Evolutionary conservation across 2,329 filamentous ascomycete species (phyloP).

Genomic region (Bisporella sp.): DNA sequence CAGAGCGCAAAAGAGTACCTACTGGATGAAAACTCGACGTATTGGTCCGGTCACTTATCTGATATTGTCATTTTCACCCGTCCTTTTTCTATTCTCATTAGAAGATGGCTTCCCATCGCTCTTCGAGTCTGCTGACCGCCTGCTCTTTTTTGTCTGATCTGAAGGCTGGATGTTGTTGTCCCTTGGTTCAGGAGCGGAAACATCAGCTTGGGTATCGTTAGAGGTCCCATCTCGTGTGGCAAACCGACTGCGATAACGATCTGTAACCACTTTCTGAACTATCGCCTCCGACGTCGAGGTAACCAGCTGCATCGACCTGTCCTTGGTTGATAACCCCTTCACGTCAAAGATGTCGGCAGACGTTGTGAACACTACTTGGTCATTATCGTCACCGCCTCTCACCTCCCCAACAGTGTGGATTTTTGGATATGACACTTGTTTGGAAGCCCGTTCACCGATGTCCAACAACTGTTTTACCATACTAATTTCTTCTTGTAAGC

Average conservation of each 20-base stretch:
- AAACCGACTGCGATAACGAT: constrained; percentile 27
- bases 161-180: no score
- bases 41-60: no score
- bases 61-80: no score
- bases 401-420: constrained; percentile 29
- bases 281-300: constrained; percentile 29
- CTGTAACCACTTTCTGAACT: constrained; percentile 21
- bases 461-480: constrained; percentile 32
- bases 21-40: no score
- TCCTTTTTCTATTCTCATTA: no score
- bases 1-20: no score
- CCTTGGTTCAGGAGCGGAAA: no score
- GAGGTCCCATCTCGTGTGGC: constrained; percentile 7
- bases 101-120: no score
- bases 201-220: no score
- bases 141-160: no score
- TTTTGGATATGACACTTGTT: constrained; percentile 9
- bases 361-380: constrained; percentile 35
- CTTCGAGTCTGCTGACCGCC: no score
- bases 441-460: constrained; percentile 28
- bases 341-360: constrained; percentile 35
- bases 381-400: constrained; percentile 30
- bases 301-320: constrained; percentile 29
- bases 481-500: constrained; percentile 29
- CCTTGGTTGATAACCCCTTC: constrained; percentile 29